phyloP scores from a whole-genome alignment of 495 filamentous ascomycete species.

The Darksidea phi region DNA sequence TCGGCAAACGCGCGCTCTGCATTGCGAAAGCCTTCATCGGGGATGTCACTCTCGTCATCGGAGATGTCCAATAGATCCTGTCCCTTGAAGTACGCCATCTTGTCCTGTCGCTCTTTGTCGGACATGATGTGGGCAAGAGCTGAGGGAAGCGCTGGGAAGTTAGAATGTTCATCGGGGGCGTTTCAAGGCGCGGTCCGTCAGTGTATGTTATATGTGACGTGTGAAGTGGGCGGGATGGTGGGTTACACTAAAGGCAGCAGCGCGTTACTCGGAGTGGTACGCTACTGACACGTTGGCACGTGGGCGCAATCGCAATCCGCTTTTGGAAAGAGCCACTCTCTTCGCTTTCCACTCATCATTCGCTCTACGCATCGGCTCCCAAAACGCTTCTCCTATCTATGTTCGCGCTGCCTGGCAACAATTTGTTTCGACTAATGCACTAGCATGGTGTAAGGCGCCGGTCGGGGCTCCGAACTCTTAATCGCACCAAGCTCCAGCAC shows the following conservation, averaged over 20 bases:
- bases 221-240: not conserved
- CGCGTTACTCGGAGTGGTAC: not conserved
- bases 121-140: conserved; percentile 16
- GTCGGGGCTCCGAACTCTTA: too few species aligned
- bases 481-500: too few species aligned
- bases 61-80: conserved; percentile 50
- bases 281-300: not conserved
- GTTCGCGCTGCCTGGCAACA: too few species aligned
- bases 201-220: not conserved
- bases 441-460: too few species aligned
- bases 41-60: conserved; percentile 40
- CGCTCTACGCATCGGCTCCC: too few species aligned
- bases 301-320: not conserved
- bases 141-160: not conserved
- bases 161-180: not conserved
- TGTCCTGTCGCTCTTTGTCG: conserved; percentile 36
- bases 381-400: too few species aligned
- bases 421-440: too few species aligned
- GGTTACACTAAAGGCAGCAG: not conserved
- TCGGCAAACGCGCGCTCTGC: conserved; percentile 21
- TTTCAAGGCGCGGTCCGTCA: not conserved
- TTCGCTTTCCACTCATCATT: too few species aligned
- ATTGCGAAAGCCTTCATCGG: conserved; percentile 32
- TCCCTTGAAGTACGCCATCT: conserved; percentile 49
- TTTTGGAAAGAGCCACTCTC: too few species aligned